Evolutionary conservation across 1,139 yeast species (phyloP), one percentile per base, ranked within the genome.

Genomic region (Taphrina flavorubra): DNA sequence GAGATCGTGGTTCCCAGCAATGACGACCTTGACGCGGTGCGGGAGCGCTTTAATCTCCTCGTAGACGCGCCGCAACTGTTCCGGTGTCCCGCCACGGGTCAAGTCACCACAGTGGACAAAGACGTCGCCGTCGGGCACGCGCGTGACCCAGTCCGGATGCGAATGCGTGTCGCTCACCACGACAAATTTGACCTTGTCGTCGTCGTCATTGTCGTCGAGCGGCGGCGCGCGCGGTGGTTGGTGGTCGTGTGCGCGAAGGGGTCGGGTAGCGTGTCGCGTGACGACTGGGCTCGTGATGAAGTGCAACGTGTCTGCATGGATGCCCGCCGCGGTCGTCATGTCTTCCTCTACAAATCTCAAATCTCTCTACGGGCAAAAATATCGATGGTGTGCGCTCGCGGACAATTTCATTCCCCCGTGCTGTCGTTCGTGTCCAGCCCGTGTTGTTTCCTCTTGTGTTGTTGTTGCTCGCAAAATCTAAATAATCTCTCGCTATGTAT

Each of bases 1-100:
- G 20, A 57, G 57, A 49, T 65, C 68, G 36, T 65, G 68, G 60
- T 65, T 65, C 16, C 68, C 68, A 6, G 68, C 68, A 16, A 65
- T 51, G 44, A 65, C 63, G 46, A 65, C 36, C 51, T 65, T 65
- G 63, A 47, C 6, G 18, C 34, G 40, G 20, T 57, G 58, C 13
- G 68, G 68, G 11, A 65, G 40, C 20, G 68, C 68, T 16, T 37
- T 42, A 51, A 65, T 47, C 8, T 58, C 51, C n/a, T 47, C 63
- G 18, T 46, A 57, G 7, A 36, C 47, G 14, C n/a, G 16, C 14
- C 57, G 40, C 18, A 65, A 34, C 31, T 65, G 63, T 2, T 42
- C 31, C 8, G 51, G 44, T 6, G 57, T 56, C 14, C 68, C 68
- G 34, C 40, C 56, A 10, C 46, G 51, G 18, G 68, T 55, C 51